Percentiles rank a stretch among this genome's conserved stretches.
Evolutionary conservation across 306 rosid genomes (phyloP).

Genomic region (Cucurbita ficifolia): DNA sequence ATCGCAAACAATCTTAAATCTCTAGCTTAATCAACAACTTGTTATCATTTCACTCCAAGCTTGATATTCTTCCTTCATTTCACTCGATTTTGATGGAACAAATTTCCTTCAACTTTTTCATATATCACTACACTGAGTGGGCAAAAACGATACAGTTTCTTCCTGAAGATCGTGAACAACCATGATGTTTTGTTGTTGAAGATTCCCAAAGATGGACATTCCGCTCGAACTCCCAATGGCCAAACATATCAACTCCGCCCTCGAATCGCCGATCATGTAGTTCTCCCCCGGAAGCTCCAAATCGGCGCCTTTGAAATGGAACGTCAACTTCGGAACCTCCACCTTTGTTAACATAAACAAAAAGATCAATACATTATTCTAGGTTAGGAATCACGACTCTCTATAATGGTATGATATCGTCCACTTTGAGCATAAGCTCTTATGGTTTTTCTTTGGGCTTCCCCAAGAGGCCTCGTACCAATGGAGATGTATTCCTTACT

Average conservation of each 20-base stretch:
- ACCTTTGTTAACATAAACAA: conserved; percentile 6
- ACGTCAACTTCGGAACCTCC: conserved; percentile 44
- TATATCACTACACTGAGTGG: conserved; percentile 20
- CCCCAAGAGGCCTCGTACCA: too few relatives aligned
- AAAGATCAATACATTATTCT: too few relatives aligned
- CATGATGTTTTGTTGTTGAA: conserved; percentile 32
- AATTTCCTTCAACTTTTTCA: not conserved
- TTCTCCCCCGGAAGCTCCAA: conserved; percentile 55
- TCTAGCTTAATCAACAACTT: not conserved
- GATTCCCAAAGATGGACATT: conserved; percentile 54
- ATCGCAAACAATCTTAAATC: not conserved
- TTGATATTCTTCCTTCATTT: not conserved
- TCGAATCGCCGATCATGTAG: conserved; percentile 40
- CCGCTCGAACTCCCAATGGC: conserved; percentile 55
- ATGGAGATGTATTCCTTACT: too few relatives aligned
- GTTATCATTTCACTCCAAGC: not conserved
- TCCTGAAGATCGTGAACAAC: conserved; percentile 28
- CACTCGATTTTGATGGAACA: not conserved
- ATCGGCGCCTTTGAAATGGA: conserved; percentile 57
- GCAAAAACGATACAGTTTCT: conserved; percentile 27
- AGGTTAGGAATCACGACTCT: too few relatives aligned
- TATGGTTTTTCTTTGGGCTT: too few relatives aligned
- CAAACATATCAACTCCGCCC: conserved; percentile 46
- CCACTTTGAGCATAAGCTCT: too few relatives aligned
- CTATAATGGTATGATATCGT: too few relatives aligned